Evolutionary conservation across 768 basidiomycete genomes (phyloP).

Genomic region (Rickenella mellea): DNA sequence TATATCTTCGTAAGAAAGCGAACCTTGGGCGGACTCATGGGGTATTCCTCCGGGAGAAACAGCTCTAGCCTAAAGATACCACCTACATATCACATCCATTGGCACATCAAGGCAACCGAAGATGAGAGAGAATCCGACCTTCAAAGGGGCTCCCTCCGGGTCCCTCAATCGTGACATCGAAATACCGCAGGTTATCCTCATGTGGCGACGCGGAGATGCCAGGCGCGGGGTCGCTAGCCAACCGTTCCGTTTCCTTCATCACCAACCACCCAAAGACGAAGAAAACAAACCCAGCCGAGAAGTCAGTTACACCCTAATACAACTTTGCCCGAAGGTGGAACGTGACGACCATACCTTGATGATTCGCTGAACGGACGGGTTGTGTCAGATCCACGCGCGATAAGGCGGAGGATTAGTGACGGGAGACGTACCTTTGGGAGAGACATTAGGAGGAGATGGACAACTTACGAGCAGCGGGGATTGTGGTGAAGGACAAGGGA

Average conservation of each 20-base stretch:
- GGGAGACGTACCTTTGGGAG: constrained; percentile 23
- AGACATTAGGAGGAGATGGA: constrained; percentile 19
- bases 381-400: neutral
- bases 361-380: constrained; percentile 27
- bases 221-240: constrained; percentile 93
- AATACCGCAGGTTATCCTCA: constrained; percentile 96
- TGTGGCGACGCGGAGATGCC: constrained; percentile 94
- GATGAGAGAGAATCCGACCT: constrained; percentile 40
- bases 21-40: constrained; percentile 98
- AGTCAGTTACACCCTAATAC: constrained; percentile 3
- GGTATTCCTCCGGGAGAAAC: constrained; percentile 98
- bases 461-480: too few species aligned
- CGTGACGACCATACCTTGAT: constrained; percentile 32
- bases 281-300: neutral
- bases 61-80: constrained; percentile 94
- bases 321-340: constrained; percentile 10
- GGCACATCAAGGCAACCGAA: neutral
- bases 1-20: constrained; percentile 97
- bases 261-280: constrained; percentile 6
- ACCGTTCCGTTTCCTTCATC: constrained; percentile 88
- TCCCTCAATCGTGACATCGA: constrained; percentile 95
- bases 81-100: constrained; percentile 33
- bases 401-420: neutral
- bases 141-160: constrained; percentile 91
- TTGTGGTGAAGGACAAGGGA: too few species aligned